Conservation (phyloP, 1,284 basidiomycete species). For the Vanrija sp. region DNA sequence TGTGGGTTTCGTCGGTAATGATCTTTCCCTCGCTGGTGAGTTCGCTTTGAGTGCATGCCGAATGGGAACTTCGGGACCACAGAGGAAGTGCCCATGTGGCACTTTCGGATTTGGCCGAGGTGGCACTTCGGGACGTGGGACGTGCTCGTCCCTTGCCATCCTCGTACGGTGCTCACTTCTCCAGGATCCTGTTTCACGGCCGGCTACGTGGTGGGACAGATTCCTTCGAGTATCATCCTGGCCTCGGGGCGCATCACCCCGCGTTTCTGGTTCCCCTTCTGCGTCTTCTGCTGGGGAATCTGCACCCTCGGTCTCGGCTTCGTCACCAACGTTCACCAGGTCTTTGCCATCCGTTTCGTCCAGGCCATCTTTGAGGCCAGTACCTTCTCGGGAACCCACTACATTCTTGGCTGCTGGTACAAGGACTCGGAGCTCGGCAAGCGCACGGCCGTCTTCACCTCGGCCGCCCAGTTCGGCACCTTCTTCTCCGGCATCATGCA, state of each 20-base stretch:
- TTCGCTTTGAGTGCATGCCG: too few relatives aligned
- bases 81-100: slow-evolving; percentile 40
- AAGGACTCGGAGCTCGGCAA: slow-evolving; percentile 41
- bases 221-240: slow-evolving; percentile 33
- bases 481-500: slow-evolving; percentile 44
- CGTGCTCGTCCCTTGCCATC: background rate
- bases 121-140: background rate
- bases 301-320: slow-evolving; percentile 23
- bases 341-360: slow-evolving; percentile 34
- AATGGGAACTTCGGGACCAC: too few relatives aligned
- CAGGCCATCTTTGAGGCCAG: slow-evolving; percentile 37
- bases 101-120: slow-evolving; percentile 17
- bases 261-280: slow-evolving; percentile 40
- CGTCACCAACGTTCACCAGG: slow-evolving; percentile 28
- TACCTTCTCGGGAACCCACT: slow-evolving; percentile 36
- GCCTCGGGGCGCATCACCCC: slow-evolving; percentile 36
- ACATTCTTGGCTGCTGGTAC: slow-evolving; percentile 46
- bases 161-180: slow-evolving; percentile 25
- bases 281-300: slow-evolving; percentile 32
- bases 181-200: slow-evolving; percentile 31
- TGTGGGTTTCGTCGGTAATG: slow-evolving; percentile 19
- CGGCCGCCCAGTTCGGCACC: slow-evolving; percentile 36
- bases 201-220: slow-evolving; percentile 38
- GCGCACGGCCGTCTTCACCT: slow-evolving; percentile 39
- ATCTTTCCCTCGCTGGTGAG: background rate